These are phyloP conservation scores for Kodamaea sagamina DNA, from an alignment of 805 yeast species.

Conservation along the genomic window DNA sequence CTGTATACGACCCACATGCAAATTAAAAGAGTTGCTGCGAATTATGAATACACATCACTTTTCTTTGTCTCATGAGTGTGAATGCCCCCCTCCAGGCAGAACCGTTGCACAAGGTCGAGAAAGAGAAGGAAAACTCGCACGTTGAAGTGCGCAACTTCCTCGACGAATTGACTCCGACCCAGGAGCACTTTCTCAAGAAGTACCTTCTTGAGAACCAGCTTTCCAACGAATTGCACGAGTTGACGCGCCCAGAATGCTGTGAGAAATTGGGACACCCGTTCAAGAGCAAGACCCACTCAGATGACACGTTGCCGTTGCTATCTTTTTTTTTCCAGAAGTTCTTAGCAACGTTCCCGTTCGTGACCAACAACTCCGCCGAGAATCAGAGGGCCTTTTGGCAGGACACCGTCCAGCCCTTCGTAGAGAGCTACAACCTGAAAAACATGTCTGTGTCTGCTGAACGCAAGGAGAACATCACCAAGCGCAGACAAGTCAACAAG, in stretches of 20 bases:
- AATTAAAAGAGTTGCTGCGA: too few relatives aligned
- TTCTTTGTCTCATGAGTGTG: too few relatives aligned
- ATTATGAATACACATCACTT: too few relatives aligned
- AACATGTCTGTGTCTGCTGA: conserved; percentile 73
- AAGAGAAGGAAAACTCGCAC: neutral
- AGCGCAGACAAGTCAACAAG: conserved; percentile 60
- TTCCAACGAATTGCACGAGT: conserved; percentile 57
- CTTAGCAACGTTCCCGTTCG: conserved; percentile 73
- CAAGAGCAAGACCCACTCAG: conserved; percentile 47
- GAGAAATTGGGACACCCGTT: conserved; percentile 81
- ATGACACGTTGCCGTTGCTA: conserved; percentile 57
- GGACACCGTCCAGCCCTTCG: conserved; percentile 73
- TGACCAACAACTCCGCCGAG: conserved; percentile 49
- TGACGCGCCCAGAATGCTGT: conserved; percentile 64
- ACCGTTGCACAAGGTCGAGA: too few relatives aligned
- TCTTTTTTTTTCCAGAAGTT: conserved; percentile 65
- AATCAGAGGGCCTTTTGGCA: conserved; percentile 69
- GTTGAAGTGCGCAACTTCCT: neutral
- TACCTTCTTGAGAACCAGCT: conserved; percentile 68
- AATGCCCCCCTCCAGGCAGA: too few relatives aligned
- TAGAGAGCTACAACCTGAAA: conserved; percentile 74
- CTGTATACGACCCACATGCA: neutral
- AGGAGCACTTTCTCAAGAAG: conserved; percentile 87
- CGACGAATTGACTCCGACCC: conserved; percentile 50
- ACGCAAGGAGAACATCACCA: conserved; percentile 65